phyloP scores from a whole-genome alignment of 2,329 filamentous ascomycete genomes.

The Catunica adiposa region DNA sequence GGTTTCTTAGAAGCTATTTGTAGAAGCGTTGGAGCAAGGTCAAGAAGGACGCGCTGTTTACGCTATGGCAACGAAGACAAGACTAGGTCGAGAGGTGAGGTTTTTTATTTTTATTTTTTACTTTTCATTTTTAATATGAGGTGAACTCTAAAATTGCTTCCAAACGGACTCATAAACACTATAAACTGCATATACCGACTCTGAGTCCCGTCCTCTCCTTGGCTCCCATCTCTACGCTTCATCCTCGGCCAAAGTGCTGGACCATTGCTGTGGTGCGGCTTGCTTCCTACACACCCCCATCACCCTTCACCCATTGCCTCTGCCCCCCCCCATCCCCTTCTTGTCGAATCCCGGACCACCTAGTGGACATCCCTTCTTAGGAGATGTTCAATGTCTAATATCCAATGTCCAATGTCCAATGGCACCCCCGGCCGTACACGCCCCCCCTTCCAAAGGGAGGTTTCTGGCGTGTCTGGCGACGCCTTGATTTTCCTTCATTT shows the following conservation, averaged over 20 bases:
- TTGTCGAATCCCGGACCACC: background rate
- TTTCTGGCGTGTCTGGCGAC: constrained; percentile 7
- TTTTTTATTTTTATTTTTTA: no score
- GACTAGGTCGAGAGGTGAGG: no score
- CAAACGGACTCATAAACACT: no score
- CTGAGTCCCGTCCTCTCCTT: no score
- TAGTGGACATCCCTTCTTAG: background rate
- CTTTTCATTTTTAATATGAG: no score
- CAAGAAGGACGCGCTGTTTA: no score
- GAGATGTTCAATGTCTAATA: background rate
- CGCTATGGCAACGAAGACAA: no score
- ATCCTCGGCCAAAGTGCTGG: background rate
- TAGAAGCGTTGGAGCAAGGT: no score
- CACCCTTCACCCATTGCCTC: no score
- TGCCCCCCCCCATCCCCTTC: background rate
- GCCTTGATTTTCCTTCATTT: constrained; percentile 15
- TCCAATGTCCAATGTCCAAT: background rate
- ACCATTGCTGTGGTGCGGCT: background rate
- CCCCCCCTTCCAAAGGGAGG: constrained; percentile 1
- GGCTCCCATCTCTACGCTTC: background rate
- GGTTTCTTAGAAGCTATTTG: background rate
- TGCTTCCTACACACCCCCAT: no score
- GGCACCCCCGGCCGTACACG: background rate
- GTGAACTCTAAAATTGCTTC: no score
- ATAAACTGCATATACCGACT: no score